Evolutionary conservation across 805 yeast genomes (phyloP), one percentile per base, ranked within the genome.

Genomic region (Spathaspora arborariae): DNA sequence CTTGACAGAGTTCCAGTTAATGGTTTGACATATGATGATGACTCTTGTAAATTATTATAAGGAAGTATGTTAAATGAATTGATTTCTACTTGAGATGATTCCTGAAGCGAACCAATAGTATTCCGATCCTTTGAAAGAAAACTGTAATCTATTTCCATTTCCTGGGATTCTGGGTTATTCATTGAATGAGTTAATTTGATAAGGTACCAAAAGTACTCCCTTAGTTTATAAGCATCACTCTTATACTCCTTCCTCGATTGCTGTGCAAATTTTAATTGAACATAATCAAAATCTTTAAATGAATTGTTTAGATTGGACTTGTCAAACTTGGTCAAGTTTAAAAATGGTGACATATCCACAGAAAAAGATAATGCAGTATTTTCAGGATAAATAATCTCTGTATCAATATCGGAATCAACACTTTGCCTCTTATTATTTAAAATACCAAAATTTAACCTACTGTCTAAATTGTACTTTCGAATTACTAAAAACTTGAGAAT

Each of bases 171-270:
- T 16, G 56, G 53, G 30, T 45, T 48, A 15, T 16, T 22, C n/a
- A 38, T 42, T 13, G 43, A 9, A 45, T 62, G 59, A 21, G 64
- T 60, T 13, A 51, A 40, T 44, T 59, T 61, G 13, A 69, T 60
- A 27, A 65, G 48, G 21, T 55, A 51, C 72, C 73, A 70, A 15
- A 65, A 49, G n/a, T 50, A 42, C 10, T 55, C 56, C 37, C 73
- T 56, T 20, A 68, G 49, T 48, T 62, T 62, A 26, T 43, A 49
- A 2, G 70, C 55, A 45, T 67, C 69, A 20, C 52, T 48, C 35
- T 51, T 50, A 16, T 44, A 18, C 16, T 34, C 42, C 35, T 22
- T 22, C 10, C 26, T 44, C 20, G 27, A 20, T n/a, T 19, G 4
- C 35, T 41, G 13, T 0, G 41, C 42, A 19, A 44, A 30, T 16